Evolutionary conservation across 805 yeast genomes (phyloP), one percentile per base, ranked within the genome.

Genomic region (Ogataea henricii): DNA sequence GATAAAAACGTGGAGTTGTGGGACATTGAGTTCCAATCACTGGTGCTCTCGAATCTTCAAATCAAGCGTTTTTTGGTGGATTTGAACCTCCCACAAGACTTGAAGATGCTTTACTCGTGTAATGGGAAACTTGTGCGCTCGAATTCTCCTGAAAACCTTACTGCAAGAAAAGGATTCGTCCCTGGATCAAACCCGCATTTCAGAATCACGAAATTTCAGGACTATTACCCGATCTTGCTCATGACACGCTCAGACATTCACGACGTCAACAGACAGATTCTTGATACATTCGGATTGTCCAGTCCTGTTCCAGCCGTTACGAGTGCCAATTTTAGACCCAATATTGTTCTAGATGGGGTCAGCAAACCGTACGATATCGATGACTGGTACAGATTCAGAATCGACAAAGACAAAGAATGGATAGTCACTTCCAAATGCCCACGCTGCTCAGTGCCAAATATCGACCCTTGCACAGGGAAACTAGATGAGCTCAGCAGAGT

Each of bases 381-480:
- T 42, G 51, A 49, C n/a, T 62, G 66, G 66, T 50, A 43, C 40
- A 43, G 46, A 20, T 54, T 59, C 42, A 39, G 45, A 4, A 50
- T 62, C 14, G 30, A 36, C 4, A 34, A 27, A 12, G 48, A 38
- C 6, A 46, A 41, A 9, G 47, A 48, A 14, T 62, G 64, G 64
- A 27, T 54, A 9, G 58, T 59, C 12, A 51, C 60, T 3, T 55
- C 60, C n/a, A 62, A 62, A 45, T 62, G 66, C 41, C 63, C 65
- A 1, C 48, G 66, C 25, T 62, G 66, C 29, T 45, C 58, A 7
- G 49, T 62, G 36, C 64, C 64, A 6, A 62, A 60, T 32, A 53
- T 62, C 27, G 47, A 60, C 29, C 40, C 48, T 6, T 27, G 36
- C 6, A 52, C 57, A 2, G 64, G 63, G 2, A 32, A 38, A 17